A percentile compares a stretch with the other conserved stretches of the same genome.
phyloP scores from a whole-genome alignment of 2,329 filamentous ascomycete species.

The Diaporthe sp. region DNA sequence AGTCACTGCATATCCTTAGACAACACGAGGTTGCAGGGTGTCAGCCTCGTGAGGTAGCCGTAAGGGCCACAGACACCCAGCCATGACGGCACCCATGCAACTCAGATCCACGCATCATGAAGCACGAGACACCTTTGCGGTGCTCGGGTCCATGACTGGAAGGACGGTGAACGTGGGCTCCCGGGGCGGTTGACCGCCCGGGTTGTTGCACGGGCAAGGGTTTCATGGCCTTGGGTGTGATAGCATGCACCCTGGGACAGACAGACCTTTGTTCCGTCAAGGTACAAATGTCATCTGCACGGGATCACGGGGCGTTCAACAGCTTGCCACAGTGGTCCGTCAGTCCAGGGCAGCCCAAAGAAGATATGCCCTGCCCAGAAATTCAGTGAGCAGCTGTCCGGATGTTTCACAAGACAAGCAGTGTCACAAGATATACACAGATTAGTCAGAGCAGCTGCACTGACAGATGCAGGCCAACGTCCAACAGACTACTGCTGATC shows the following conservation, averaged over 20 bases:
- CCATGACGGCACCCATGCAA: background rate
- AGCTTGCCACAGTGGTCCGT: background rate
- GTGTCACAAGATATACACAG: background rate
- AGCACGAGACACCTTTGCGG: background rate
- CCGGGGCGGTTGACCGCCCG: background rate
- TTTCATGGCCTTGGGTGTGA: background rate
- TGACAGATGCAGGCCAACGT: background rate
- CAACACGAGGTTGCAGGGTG: background rate
- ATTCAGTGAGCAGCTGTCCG: background rate
- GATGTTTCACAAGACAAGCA: background rate
- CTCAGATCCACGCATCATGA: background rate
- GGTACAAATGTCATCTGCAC: background rate
- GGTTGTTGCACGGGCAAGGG: background rate
- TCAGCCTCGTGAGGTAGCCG: background rate
- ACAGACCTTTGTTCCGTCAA: background rate
- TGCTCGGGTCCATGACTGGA: too few relatives aligned
- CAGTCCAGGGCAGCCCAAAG: background rate
- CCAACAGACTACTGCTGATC: too few relatives aligned
- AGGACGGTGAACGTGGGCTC: too few relatives aligned
- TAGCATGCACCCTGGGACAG: too few relatives aligned
- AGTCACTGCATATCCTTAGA: constrained; percentile 40
- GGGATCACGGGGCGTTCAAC: background rate
- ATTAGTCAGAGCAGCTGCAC: background rate
- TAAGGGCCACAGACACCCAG: too few relatives aligned
- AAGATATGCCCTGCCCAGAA: background rate